These are phyloP conservation scores for Emericellopsis terricola DNA, from an alignment of 495 filamentous ascomycete genomes.

Conservation along the genomic window DNA sequence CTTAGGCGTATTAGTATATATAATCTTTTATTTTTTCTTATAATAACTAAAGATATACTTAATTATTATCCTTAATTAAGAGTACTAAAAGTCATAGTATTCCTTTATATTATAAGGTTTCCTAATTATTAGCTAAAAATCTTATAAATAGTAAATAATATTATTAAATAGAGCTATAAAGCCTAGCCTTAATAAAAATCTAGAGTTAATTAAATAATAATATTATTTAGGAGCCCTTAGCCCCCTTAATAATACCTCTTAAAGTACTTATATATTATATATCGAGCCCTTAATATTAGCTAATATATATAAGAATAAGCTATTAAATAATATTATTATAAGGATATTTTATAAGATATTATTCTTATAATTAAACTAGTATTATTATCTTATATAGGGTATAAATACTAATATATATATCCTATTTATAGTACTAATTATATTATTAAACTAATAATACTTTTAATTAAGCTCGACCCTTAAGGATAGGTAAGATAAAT, in stretches of 20 bases:
- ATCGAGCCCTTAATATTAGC: background rate
- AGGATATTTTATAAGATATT: conserved; percentile 2
- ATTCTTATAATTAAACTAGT: background rate
- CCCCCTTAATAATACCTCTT: too few species aligned
- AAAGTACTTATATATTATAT: background rate
- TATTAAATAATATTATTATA: conserved; percentile 1
- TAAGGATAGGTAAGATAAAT: background rate
- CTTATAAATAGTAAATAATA: conserved; percentile 1
- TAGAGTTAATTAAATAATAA: conserved; percentile 3
- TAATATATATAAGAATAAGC: conserved; percentile 2
- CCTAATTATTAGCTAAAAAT: background rate
- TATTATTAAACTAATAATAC: background rate
- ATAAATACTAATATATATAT: background rate
- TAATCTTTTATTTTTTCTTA: conserved; percentile 1
- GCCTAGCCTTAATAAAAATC: background rate
- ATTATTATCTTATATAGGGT: background rate
- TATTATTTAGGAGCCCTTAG: background rate
- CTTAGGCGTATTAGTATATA: background rate
- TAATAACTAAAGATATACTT: conserved; percentile 1
- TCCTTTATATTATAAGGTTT: background rate
- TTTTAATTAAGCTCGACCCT: background rate
- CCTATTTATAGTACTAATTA: conserved; percentile 1
- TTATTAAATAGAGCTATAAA: background rate
- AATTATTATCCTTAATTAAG: background rate
- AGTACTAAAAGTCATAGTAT: background rate